phyloP scores from a whole-genome alignment of 2,329 filamentous ascomycete genomes.

The Proliferodiscus dingleyae region DNA sequence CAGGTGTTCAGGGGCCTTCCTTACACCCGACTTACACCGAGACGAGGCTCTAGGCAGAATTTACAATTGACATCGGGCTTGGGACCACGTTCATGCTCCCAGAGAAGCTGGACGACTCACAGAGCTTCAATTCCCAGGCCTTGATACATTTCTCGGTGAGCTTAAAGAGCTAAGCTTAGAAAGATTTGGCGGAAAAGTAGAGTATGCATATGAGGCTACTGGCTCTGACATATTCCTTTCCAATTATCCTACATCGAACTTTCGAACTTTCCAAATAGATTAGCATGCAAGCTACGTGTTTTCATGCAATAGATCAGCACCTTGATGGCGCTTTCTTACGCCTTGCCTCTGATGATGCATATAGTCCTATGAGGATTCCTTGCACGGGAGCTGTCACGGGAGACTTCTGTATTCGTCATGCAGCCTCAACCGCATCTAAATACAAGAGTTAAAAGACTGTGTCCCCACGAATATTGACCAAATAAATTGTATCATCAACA shows the following conservation, averaged over 20 bases:
- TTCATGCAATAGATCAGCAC: neutral
- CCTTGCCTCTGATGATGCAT: neutral
- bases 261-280: neutral
- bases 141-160: constrained; percentile 1
- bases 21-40: neutral
- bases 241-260: constrained; percentile 4
- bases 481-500: too few species aligned
- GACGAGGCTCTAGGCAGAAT: constrained; percentile 5
- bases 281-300: neutral
- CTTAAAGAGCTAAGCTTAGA: neutral
- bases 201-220: constrained; percentile 5
- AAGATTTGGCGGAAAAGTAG: neutral
- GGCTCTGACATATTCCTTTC: neutral
- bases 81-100: neutral
- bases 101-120: neutral
- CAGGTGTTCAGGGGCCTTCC: neutral
- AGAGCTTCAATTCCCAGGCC: neutral
- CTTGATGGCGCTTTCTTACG: neutral
- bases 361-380: neutral
- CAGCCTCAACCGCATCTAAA: too few species aligned
- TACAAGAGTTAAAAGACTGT: too few species aligned
- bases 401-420: neutral
- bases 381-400: neutral
- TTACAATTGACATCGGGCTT: neutral
- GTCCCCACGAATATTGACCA: too few species aligned